Percentiles rank a stretch among this genome's conserved stretches.
phyloP scores from a whole-genome alignment of 495 filamentous ascomycete species.

The Ramalina peruviana region DNA sequence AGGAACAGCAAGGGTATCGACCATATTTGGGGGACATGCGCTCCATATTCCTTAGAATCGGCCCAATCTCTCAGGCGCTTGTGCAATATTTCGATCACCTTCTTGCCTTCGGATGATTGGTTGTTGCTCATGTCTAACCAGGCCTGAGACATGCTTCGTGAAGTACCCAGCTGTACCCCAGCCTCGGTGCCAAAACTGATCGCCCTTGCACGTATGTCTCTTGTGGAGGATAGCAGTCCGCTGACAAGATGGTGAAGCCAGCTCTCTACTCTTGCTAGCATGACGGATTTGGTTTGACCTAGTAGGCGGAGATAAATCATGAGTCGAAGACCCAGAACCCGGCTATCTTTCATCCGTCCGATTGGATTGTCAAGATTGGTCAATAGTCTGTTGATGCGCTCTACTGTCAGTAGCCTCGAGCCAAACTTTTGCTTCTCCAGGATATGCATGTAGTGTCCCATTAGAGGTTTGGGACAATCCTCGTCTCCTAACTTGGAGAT shows the following conservation, averaged over 20 bases:
- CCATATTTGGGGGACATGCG: slow-evolving; percentile 80
- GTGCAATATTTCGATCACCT: slow-evolving; percentile 47
- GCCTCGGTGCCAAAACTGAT: slow-evolving; percentile 57
- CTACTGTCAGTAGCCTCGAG: slow-evolving; percentile 53
- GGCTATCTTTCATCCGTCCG: slow-evolving; percentile 60
- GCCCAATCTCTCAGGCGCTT: slow-evolving; percentile 59
- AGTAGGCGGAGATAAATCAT: slow-evolving; percentile 63
- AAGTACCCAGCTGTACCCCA: slow-evolving; percentile 48
- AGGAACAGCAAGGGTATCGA: slow-evolving; percentile 65
- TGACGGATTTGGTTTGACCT: slow-evolving; percentile 47
- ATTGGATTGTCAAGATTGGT: slow-evolving; percentile 54
- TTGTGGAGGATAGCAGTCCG: slow-evolving; percentile 63
- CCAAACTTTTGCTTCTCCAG: slow-evolving; percentile 66
- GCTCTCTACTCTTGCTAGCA: slow-evolving; percentile 43
- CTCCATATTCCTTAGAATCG: slow-evolving; percentile 43
- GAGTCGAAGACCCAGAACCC: slow-evolving; percentile 58
- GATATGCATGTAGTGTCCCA: slow-evolving; percentile 63
- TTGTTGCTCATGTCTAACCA: slow-evolving; percentile 52
- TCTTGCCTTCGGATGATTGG: slow-evolving; percentile 39
- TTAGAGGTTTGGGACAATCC: slow-evolving; percentile 58
- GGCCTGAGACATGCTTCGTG: slow-evolving; percentile 45
- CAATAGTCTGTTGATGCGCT: slow-evolving; percentile 53
- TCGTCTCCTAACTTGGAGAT: slow-evolving; percentile 51
- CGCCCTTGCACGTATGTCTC: slow-evolving; percentile 60
- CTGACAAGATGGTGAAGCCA: slow-evolving; percentile 76